Conservation (phyloP, 176 grass and related monocot genomes). For the Oryza coarctata region DNA sequence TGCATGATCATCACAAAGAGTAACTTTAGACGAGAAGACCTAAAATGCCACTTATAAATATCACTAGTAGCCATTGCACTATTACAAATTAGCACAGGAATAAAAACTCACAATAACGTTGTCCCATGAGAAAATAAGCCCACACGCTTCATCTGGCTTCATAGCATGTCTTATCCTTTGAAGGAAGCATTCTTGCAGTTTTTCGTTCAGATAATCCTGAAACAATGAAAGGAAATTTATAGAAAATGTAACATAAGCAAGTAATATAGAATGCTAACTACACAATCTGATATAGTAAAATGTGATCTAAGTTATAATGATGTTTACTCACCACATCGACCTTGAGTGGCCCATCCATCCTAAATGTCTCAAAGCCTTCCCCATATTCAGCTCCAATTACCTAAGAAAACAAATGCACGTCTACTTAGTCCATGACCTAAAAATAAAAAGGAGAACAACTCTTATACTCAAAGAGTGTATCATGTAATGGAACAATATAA, state of each 20-base stretch:
- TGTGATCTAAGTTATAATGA: not conserved
- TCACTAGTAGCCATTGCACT: not conserved
- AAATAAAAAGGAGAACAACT: not conserved
- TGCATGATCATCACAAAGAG: not conserved
- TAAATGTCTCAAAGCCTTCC: conserved; percentile 97
- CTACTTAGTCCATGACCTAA: not conserved
- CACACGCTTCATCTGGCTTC: conserved; percentile 99
- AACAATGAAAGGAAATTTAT: conserved; percentile 18
- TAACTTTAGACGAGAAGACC: not conserved
- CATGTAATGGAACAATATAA: not conserved
- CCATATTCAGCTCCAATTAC: conserved; percentile 94
- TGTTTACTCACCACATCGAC: conserved; percentile 83
- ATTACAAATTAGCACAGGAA: conserved; percentile 14
- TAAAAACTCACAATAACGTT: conserved; percentile 77
- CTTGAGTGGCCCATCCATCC: conserved; percentile 90
- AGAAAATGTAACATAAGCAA: conserved; percentile 9
- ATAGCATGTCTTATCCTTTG: conserved; percentile 98
- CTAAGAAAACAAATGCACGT: conserved; percentile 39
- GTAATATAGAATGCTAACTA: conserved; percentile 6
- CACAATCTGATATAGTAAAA: not conserved
- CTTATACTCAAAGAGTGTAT: not conserved
- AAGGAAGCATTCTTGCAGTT: conserved; percentile 91
- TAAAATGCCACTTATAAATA: not conserved
- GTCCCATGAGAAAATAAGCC: conserved; percentile 97
- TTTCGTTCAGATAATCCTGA: conserved; percentile 95